Percentiles rank a stretch among this genome's conserved stretches.
phyloP scores from a whole-genome alignment of 305 asterid genomes.

The Withania somnifera region DNA sequence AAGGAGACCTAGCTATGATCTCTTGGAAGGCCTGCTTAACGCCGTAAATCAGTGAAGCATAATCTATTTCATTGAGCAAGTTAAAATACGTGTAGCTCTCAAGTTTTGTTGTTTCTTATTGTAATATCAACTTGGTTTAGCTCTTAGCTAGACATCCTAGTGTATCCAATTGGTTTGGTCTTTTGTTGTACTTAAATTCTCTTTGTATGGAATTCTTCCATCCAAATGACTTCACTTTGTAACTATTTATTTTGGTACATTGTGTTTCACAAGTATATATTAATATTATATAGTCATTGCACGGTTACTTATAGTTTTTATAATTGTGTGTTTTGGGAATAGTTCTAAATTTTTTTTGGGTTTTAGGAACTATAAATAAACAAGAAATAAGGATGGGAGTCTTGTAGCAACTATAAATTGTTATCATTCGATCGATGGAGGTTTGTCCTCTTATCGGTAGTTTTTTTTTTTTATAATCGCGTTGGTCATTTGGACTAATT shows the following conservation, averaged over 20 bases:
- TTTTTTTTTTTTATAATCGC: too few species aligned
- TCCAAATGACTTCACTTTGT: not conserved
- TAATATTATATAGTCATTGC: not conserved
- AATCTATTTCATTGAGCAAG: not conserved
- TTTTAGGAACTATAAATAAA: not conserved
- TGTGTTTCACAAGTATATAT: not conserved
- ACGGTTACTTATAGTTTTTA: not conserved
- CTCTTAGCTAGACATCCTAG: conserved; percentile 2
- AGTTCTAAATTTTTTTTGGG: not conserved
- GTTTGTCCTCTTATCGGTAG: not conserved
- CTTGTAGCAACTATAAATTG: not conserved
- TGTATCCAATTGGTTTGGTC: not conserved
- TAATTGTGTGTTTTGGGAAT: not conserved
- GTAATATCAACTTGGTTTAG: not conserved
- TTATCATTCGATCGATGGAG: too few species aligned
- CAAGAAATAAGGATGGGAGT: not conserved
- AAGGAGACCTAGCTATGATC: conserved; percentile 12
- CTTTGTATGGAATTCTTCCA: not conserved
- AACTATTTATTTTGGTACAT: not conserved
- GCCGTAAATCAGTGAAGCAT: not conserved
- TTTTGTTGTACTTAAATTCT: not conserved
- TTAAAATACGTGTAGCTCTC: not conserved
- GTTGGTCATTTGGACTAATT: too few species aligned
- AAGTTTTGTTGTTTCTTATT: not conserved
- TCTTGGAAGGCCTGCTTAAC: not conserved